A percentile compares a stretch with the other conserved stretches of the same genome.
Evolutionary conservation across 306 rosid genomes (phyloP).

Genomic region (Acacia crassicarpa): DNA sequence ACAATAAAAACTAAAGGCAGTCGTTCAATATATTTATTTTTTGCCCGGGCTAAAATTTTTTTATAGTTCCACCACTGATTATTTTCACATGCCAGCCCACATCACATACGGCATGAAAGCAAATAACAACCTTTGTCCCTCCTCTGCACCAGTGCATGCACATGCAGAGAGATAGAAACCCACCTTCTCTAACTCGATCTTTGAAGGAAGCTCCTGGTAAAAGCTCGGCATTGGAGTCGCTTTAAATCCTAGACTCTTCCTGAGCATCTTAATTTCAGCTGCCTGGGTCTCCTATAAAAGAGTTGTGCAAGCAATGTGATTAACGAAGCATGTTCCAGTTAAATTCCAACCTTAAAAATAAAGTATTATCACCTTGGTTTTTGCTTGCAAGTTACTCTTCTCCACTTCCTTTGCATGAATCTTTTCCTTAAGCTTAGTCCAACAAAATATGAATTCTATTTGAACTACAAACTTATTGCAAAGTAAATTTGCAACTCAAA

Average conservation of each 20-base stretch:
- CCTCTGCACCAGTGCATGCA: neutral
- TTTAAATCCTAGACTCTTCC: constrained; percentile 69
- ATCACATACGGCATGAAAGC: constrained; percentile 14
- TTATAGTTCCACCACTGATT: too few species aligned
- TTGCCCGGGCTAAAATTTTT: too few species aligned
- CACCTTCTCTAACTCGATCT: constrained; percentile 69
- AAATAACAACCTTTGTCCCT: neutral
- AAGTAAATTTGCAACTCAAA: constrained; percentile 13
- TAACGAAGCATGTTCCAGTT: constrained; percentile 16
- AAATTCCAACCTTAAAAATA: constrained; percentile 13
- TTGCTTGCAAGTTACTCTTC: constrained; percentile 79
- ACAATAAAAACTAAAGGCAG: too few species aligned
- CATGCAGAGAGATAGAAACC: neutral
- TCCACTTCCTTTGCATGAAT: constrained; percentile 91
- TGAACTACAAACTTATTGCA: constrained; percentile 17
- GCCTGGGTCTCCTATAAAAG: constrained; percentile 76
- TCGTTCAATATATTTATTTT: too few species aligned
- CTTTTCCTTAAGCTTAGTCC: constrained; percentile 87
- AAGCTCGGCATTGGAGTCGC: constrained; percentile 82
- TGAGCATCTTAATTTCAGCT: constrained; percentile 66
- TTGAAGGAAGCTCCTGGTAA: constrained; percentile 78
- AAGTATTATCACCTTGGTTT: constrained; percentile 66
- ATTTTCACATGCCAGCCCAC: neutral
- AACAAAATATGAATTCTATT: constrained; percentile 24
- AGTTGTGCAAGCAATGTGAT: neutral